Evolutionary conservation across 1,284 basidiomycete species (phyloP), one percentile per base, ranked within the genome.

Genomic region (Marasmius oreades): DNA sequence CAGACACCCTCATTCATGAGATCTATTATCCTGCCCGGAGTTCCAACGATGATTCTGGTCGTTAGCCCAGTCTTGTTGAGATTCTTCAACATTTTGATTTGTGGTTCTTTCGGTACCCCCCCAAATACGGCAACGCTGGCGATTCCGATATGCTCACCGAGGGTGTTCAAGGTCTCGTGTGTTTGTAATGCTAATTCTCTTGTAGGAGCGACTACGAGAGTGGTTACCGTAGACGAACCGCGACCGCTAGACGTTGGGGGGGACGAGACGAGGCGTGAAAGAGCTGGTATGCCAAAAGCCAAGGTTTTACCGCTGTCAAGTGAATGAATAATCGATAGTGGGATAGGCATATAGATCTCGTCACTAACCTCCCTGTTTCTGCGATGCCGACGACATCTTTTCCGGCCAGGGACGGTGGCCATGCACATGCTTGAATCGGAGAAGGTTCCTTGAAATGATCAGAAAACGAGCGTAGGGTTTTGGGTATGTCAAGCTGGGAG

Each of bases 151-250:
- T 85, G 81, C 62, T 83, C 82, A n/a, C 93, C 92, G 5, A 98
- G 79, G 22, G 79, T 79, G 7, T 80, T 80, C 46, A 99, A 78
- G 2, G 92, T 92, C 51, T 93, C 90, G 66, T 97, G 92, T 4
- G 93, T 97, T 73, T 98, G 95, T 59, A 97, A 85, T 0, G 95
- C 95, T 22, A 98, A 82, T 73, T 98, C 95, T 53, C 95, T 88
- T 0, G 95, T 98, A 0, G 95, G 95, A 0, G 95, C 93, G 12
- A 98, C 78, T 44, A 98, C 90, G 20, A 99, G 85, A 33, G 93
- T 85, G 6, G 87, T 84, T 31, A 94, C 80, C 3, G 78, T 73
- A 10, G 70, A 65, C 46, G 67, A 68, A 8, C 47, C 53, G 77
- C 69, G 51, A 66, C 59, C 59, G 24, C 70, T 60, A 58, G 61